Evolutionary conservation across 768 basidiomycete genomes (phyloP), one percentile per base, ranked within the genome.

Genomic region (Termitomyces sp.): DNA sequence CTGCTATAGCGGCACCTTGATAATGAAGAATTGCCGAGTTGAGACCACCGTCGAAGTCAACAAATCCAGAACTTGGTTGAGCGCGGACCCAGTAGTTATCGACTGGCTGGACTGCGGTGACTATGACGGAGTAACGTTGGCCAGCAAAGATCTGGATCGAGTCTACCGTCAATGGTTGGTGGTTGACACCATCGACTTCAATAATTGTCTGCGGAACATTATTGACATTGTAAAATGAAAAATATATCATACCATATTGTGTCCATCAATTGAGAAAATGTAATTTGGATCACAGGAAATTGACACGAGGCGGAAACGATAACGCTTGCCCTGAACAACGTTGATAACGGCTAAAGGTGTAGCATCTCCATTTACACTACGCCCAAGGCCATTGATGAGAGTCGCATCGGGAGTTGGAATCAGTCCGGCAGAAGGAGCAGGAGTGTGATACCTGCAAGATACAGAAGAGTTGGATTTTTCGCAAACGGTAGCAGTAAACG

Each of bases 191-290:
- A 14, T 57, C 56, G n/a, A 57, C 56, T 40, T 55, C 48, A 32
- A 50, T 32, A 6, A 28, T 30, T n/a, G 54, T 44, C 44, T 57
- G 32, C 6, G 7, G 12, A 55, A 6, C 2, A 32, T 20, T 12
- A 30, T 18, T n/a, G 1, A 23, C 13, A 7, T 44, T 23, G 14
- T 16, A 38, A 32, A 32, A 32, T 7, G 7, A 26, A 5, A 26
- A 18, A 20, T 1, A 2, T 2, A 0, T 26, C 48, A 30, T 57
- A 16, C 76, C 73, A 83, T 64, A 5, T 66, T 66, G 59, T 82
- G 81, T 14, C 73, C 71, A 60, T 81, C 77, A 33, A 82, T 75
- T 1, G 75, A 69, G 64, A 82, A 81, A 36, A 66, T 67, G 64
- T 71, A 81, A 38, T 67, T 68, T n/a, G 70, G 64, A 56, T 67